Base-by-base conservation (phyloP, 2,329 filamentous ascomycete species). In the Sporothrix protearum region DNA sequence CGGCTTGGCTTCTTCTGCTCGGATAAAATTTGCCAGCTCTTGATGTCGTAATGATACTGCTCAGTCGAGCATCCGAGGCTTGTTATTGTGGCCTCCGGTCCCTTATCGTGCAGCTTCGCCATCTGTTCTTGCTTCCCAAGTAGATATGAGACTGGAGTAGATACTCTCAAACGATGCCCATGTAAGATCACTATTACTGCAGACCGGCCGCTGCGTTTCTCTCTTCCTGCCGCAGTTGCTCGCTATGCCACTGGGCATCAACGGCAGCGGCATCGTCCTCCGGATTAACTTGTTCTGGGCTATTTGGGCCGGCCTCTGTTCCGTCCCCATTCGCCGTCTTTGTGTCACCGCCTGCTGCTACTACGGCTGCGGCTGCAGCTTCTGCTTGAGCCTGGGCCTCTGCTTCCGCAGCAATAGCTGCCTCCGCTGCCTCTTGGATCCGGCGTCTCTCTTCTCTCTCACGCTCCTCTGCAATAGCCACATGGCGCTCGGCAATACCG, bases 401-500 rank as follows among this genome's bases (percentile, higher is more conserved):
- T 12, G 68, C 68, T 19, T 42, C 68, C 6, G 55, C 57, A 19
- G 51, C 80, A 77, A 55, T 74, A 1, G 80, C 80, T 14, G 80
- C 80, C 81, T 80, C 81, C 4, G 36, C 36, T 3, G 36, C 83
- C 1, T 80, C 81, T 74, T 80, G 80, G 74, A 79, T 79, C 33
- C 83, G 80, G 73, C 82, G 79, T 53, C 80, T 77, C 74, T 85
- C 85, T 1, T 79, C 81, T 67, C 83, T 80, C 51, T 83, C 84
- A 71, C 86, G 83, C 3, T 84, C 85, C 75, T 88, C 86, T 2
- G 88, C 78, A 59, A 86, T 83, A 30, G 85, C 86, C 73, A 91
- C 90, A 73, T 91, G 89, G 66, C 88, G 82, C 79, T 91, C 89
- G 0, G 88, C 88, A 30, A 91, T 84, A 10, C 89, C 89, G 0